Evolutionary conservation across 257 asterid genomes (phyloP), one percentile per base, ranked within the genome.

Genomic region (Lithospermum erythrorhizon): DNA sequence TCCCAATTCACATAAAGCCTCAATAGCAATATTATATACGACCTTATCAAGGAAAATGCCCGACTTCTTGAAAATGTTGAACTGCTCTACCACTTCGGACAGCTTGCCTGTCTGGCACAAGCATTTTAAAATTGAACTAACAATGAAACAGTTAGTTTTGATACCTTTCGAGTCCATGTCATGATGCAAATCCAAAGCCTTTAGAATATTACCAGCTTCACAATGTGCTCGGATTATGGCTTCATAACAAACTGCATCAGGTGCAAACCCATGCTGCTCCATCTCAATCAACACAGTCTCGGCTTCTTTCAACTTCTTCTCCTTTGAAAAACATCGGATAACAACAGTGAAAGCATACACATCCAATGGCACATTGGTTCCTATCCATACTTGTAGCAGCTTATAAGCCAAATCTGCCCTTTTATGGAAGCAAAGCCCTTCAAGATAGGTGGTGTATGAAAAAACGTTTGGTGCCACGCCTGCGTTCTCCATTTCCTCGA

Each of bases 111-210:
- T 78, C 25, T 55, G 72, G 75, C 95, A 87, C 76, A 85, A 78
- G 78, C 90, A 83, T 64, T 78, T 83, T 73, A 90, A 94, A 69
- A 90, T 74, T 30, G 73, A 70, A 66, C 86, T 76, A 49, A 82
- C 68, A 53, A 83, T 80, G 66, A 52, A 70, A 69, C 89, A 82
- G 72, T 87, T 75, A 41, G 86, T 72, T 69, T 55, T 75, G 65
- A 80, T 70, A 68, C 88, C 90, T 79, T 75, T 83, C 70, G 57
- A 56, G 62, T 55, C 65, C 97, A 90, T 90, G 69, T 80, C 77
- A 48, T 53, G 60, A 21, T 76, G 87, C 67, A 77, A 64, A 60
- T 60, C 65, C 79, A 70, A 35, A 69, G 89, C 96, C 66, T 79
- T 77, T 53, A 35, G 17, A 67, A 72, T 66, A 70, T 87, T 77